Conservation (phyloP, 2,329 filamentous ascomycete species). For the Dothideomycetes sp. region DNA sequence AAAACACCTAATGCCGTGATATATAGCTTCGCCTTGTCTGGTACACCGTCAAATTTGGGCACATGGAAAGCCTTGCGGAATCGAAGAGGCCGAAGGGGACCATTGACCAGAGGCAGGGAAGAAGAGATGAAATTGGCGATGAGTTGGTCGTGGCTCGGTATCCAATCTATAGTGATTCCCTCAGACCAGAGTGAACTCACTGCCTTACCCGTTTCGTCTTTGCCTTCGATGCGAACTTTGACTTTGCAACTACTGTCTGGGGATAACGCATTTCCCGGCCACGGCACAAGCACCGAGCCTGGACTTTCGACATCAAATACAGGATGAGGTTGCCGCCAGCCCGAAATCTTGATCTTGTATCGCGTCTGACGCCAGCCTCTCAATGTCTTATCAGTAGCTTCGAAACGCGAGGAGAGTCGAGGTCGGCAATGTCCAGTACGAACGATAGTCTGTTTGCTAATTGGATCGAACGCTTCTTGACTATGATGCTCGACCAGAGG, state of each 20-base stretch:
- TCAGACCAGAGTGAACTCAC: slow-evolving; percentile 9
- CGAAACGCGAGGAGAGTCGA: slow-evolving; percentile 13
- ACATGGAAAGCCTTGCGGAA: slow-evolving; percentile 30
- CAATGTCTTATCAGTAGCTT: not conserved
- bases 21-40: slow-evolving; percentile 34
- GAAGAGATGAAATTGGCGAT: slow-evolving; percentile 12
- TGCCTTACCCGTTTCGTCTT: not conserved
- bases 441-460: too few relatives aligned
- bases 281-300: slow-evolving; percentile 12
- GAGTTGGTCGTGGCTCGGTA: not conserved
- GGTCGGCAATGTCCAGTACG: slow-evolving; percentile 4
- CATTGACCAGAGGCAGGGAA: not conserved
- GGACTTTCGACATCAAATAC: not conserved
- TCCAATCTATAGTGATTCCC: not conserved
- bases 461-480: too few relatives aligned
- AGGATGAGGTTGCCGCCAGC: slow-evolving; percentile 1
- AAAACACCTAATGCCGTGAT: slow-evolving; percentile 41
- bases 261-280: slow-evolving; percentile 6
- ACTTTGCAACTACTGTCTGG: slow-evolving; percentile 1
- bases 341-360: slow-evolving; percentile 12
- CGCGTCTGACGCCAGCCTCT: slow-evolving; percentile 3
- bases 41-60: not conserved
- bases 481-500: too few relatives aligned
- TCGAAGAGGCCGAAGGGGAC: slow-evolving; percentile 11
- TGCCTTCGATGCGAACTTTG: slow-evolving; percentile 6